A percentile compares a stretch with the other conserved stretches of the same genome.
Evolutionary conservation across 2,329 filamentous ascomycete genomes (phyloP).

Genomic region (Cladophialophora immunda): DNA sequence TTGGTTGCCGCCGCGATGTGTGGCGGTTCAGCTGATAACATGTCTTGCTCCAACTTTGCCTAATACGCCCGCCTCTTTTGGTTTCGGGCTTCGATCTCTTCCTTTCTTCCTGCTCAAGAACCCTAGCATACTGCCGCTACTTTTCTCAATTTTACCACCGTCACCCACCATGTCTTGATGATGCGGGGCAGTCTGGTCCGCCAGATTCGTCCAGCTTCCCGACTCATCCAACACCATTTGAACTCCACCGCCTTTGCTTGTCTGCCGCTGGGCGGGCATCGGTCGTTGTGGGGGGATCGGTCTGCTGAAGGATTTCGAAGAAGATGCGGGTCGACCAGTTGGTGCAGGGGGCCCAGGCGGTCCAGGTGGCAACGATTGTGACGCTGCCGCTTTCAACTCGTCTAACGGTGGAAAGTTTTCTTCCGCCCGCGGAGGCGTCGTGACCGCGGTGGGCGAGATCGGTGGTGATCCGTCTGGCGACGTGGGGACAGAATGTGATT

Average conservation of each 20-base stretch:
- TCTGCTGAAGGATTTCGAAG: conserved; percentile 49
- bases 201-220: conserved; percentile 90
- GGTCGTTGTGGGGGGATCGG: conserved; percentile 47
- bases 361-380: conserved; percentile 18
- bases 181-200: conserved; percentile 76
- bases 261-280: conserved; percentile 70
- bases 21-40: conserved; percentile 69
- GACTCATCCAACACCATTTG: conserved; percentile 90
- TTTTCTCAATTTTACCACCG: conserved; percentile 49
- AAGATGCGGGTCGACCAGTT: conserved; percentile 30
- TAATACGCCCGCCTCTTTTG: conserved; percentile 89
- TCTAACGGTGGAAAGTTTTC: conserved; percentile 28
- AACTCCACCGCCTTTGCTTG: conserved; percentile 81
- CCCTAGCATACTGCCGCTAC: conserved; percentile 78
- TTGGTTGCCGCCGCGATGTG: neutral
- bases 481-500: conserved; percentile 30
- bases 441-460: conserved; percentile 35
- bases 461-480: conserved; percentile 42
- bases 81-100: conserved; percentile 89
- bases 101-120: conserved; percentile 91
- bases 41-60: conserved; percentile 94
- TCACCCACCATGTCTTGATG: conserved; percentile 20
- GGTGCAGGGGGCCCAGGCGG: neutral
- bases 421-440: conserved; percentile 18
- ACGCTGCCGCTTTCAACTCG: conserved; percentile 35